A percentile compares a stretch with the other conserved stretches of the same genome.
Evolutionary conservation across 495 filamentous ascomycete genomes (phyloP).

Genomic region (Friedmanniomyces simplex): DNA sequence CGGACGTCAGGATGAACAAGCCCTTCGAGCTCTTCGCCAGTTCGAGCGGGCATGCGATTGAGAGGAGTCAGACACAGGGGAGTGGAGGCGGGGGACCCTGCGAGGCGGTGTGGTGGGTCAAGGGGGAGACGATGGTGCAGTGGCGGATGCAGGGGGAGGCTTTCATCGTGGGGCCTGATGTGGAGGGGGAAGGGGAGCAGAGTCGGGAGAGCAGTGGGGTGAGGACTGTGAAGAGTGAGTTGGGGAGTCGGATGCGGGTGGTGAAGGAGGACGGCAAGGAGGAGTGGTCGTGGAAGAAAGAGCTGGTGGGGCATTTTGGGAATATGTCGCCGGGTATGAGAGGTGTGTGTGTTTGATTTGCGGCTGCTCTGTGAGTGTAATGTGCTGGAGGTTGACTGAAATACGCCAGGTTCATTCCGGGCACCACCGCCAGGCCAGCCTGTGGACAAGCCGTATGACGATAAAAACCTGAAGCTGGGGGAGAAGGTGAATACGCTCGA

Average conservation of each 20-base stretch:
- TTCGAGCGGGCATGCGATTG: conserved; percentile 29
- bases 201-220: conserved; percentile 36
- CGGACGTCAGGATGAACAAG: conserved; percentile 81
- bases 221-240: conserved; percentile 40
- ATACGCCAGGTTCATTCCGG: conserved; percentile 50
- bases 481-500: conserved; percentile 58
- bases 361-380: not conserved
- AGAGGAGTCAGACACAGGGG: conserved; percentile 33
- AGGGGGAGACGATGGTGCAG: conserved; percentile 53
- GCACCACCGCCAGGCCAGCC: conserved; percentile 65
- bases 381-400: not conserved
- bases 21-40: conserved; percentile 51
- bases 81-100: conserved; percentile 56
- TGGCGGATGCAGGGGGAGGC: conserved; percentile 74
- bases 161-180: conserved; percentile 44
- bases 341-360: conserved; percentile 21
- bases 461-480: conserved; percentile 48
- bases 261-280: conserved; percentile 28
- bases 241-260: conserved; percentile 33
- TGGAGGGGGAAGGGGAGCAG: conserved; percentile 34
- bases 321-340: conserved; percentile 60
- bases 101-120: conserved; percentile 79
- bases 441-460: conserved; percentile 37
- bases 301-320: conserved; percentile 78
- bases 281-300: conserved; percentile 50